Evolutionary conservation across 805 yeast species (phyloP).

Genomic region (Kodamaea leandrae): DNA sequence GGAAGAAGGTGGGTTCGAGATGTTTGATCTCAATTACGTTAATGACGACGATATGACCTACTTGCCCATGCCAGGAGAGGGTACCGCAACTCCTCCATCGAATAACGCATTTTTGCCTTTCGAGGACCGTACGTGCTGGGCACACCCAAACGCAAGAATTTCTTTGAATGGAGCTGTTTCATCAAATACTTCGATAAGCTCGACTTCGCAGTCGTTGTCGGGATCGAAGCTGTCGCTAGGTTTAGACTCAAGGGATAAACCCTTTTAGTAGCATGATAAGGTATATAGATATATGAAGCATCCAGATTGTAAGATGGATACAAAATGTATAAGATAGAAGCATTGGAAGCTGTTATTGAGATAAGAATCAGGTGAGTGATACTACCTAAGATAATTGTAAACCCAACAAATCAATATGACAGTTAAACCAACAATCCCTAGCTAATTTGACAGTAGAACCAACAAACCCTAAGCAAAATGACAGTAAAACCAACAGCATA

Average conservation of each 20-base stretch:
- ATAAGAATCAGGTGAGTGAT: too few relatives aligned
- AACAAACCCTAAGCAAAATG: too few relatives aligned
- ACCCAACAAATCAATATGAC: too few relatives aligned
- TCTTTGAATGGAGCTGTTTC: slow-evolving; percentile 21
- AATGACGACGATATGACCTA: slow-evolving; percentile 25
- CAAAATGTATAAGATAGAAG: too few relatives aligned
- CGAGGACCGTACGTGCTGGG: slow-evolving; percentile 40
- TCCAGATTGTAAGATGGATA: too few relatives aligned
- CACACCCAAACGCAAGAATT: slow-evolving; percentile 44
- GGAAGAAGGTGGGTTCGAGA: slow-evolving; percentile 14
- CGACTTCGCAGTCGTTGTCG: slow-evolving; percentile 15
- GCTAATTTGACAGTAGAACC: too few relatives aligned
- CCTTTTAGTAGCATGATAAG: slow-evolving; percentile 4
- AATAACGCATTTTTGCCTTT: slow-evolving; percentile 13
- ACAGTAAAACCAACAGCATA: too few relatives aligned
- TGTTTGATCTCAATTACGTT: slow-evolving; percentile 4
- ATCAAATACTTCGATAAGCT: slow-evolving; percentile 19
- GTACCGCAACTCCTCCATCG: slow-evolving; percentile 31
- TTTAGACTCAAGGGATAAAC: background rate
- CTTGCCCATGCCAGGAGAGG: slow-evolving; percentile 30
- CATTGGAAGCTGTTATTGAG: too few relatives aligned
- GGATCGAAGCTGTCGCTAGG: background rate
- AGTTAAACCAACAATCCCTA: too few relatives aligned
- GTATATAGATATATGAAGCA: too few relatives aligned
- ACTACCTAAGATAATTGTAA: too few relatives aligned